Base-by-base conservation (phyloP, 148 eudicot species). In the Silene latifolia region DNA sequence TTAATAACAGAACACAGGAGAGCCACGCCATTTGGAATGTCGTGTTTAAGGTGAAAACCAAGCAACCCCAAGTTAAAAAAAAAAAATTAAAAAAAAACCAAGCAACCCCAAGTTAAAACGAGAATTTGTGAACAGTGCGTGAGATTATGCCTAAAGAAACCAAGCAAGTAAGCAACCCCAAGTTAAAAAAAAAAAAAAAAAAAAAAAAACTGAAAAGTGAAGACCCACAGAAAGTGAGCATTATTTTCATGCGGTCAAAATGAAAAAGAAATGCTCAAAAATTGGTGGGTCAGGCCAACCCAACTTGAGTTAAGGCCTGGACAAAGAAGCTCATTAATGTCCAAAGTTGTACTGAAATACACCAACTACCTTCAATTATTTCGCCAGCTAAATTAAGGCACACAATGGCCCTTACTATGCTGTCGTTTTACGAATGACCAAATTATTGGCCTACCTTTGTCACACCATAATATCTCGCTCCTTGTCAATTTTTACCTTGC, bases 201-300 rank as follows among this genome's bases (percentile, higher is more conserved):
- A 57, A 44, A 72, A 72, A 23, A 48, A 20, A 67, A 58, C 47
- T 56, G 2, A 29, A 48, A 8, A 71, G 64, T 4, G 13, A 56
- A 9, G 51, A 25, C 65, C 65, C 10, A 67, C 57, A 29, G 3
- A 74, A 25, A 62, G 57, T 25, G 47, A 42, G 77, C 60, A 63
- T 47, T n/a, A 68, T 58, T 58, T 76, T 5, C 19, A 59, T 51
- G 17, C 62, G 25, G 2, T 9, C 2, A 63, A 9, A 2, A 20
- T 23, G 19, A 44, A 51, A 51, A 1, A 54, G 7, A 0, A 72
- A 69, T 18, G 53, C 21, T 60, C 54, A 69, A 75, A 57, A 39
- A 61, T 15, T 7, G 53, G 78, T 74, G 65, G 82, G 82, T 35
- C 82, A 79, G 39, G 78, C 19, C 74, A 79, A 56, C 75, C 57